Evolutionary conservation across 2,329 filamentous ascomycete species (phyloP), one percentile per base, ranked within the genome.

Genomic region (Scedosporium boydii): DNA sequence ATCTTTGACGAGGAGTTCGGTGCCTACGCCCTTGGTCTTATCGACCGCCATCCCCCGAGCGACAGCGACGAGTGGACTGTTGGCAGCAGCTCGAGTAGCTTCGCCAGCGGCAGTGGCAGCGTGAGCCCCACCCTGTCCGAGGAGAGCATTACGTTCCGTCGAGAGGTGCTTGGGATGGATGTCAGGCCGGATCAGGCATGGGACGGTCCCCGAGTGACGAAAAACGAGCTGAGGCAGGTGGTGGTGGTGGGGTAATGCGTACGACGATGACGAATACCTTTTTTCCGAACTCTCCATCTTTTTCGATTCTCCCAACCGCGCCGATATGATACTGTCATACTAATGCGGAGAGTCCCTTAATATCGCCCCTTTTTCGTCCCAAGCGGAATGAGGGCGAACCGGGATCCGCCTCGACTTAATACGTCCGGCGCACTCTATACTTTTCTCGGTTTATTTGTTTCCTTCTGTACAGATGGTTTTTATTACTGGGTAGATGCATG

Each of bases 51-150:
- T 34, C 66, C 67, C n/a, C 70, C 70, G 44, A 76, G 77, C 64
- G 82, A 93, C 67, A 91, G 88, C 69, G 92, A 96, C 68, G 91
- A 95, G 69, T 96, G 92, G 92, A 93, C 91, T 7, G 84, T 93
- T 56, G 91, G 90, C 64, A 95, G 91, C 68, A 92, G 87, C 62
- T 95, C 90, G 0, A 85, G 89, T 71, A 85, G 89, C 72, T 78
- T 75, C 64, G 75, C 76, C 59, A 80, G 78, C 60, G 77, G 76
- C 58, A 80, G 78, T 66, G 79, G 78, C 21, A 77, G 78, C n/a
- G 67, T 81, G 63, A 82, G 79, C 67, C 80, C 80, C 6, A 77
- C 76, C 0, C 75, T 78, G 6, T 79, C 79, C 0, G 79, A 80
- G 59, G 77, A 79, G 51, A 69, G 71, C 2, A 69, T 74, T 6